Percentiles rank a stretch among this genome's conserved stretches.
Evolutionary conservation across 2,329 filamentous ascomycete species (phyloP).

Genomic region (Trichoderma oligosporum): DNA sequence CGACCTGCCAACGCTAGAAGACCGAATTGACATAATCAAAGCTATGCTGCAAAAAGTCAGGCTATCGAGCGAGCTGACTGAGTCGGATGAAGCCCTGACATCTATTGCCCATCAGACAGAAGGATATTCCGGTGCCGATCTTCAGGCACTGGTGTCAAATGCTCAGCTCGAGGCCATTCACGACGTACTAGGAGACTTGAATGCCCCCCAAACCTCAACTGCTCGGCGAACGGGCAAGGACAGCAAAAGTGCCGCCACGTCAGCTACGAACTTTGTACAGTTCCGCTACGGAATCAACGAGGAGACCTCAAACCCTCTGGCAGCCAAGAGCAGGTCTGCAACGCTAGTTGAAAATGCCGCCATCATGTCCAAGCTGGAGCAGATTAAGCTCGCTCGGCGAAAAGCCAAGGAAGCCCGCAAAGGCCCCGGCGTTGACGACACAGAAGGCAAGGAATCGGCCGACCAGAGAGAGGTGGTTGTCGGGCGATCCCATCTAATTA

Average conservation of each 20-base stretch:
- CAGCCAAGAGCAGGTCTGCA: constrained; percentile 48
- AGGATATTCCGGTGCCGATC: constrained; percentile 88
- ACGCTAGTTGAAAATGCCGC: constrained; percentile 71
- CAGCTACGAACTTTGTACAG: constrained; percentile 64
- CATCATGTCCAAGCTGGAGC: constrained; percentile 76
- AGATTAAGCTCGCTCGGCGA: constrained; percentile 68
- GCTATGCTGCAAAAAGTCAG: constrained; percentile 80
- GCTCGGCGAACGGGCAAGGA: constrained; percentile 36
- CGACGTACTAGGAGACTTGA: constrained; percentile 66
- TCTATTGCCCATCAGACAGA: constrained; percentile 77
- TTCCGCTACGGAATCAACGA: constrained; percentile 73
- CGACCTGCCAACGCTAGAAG: constrained; percentile 75
- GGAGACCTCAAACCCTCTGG: constrained; percentile 38
- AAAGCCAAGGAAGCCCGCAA: constrained; percentile 35
- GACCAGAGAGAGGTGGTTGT: constrained; percentile 71
- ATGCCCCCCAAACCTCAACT: constrained; percentile 44
- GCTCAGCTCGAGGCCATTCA: constrained; percentile 97
- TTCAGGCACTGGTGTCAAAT: constrained; percentile 93
- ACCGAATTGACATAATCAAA: constrained; percentile 82
- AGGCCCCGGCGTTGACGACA: constrained; percentile 27
- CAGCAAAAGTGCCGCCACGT: constrained; percentile 33
- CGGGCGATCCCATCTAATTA: constrained; percentile 75
- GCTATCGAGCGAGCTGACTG: constrained; percentile 62
- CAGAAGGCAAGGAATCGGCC: constrained; percentile 29
- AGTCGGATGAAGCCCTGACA: constrained; percentile 53